Base-by-base conservation (phyloP, 108 stramenopile genomes). In the Fragilaria crotonensis region DNA sequence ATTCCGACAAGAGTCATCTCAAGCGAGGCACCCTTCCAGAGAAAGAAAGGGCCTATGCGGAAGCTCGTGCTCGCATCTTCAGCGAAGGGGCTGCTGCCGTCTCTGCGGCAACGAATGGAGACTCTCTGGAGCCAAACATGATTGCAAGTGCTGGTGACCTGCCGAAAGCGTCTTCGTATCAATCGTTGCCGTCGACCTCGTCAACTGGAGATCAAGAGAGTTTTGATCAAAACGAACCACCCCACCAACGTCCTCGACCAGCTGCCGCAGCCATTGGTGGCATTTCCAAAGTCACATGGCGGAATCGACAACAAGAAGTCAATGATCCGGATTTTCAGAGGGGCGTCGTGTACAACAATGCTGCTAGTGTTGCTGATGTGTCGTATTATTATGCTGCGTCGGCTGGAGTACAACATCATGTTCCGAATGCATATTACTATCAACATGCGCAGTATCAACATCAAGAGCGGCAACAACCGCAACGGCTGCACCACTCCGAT, bases 11-110 rank as follows among this genome's bases (percentile, higher is more conserved):
- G n/a, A n/a, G n/a, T n/a, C n/a, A 7, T 41, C 14, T 41, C 11
- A 41, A 41, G 14, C 36, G 36, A 41, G 75, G 76, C 52, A 78
- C 70, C 17, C 57, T 91, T 23, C 65, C 60, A n/a, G 95, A 89
- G 33, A 85, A 84, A 68, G 93, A 94, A 77, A 83, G 77, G 71
- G 82, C 83, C 29, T 96, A 96, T 60, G 93, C 88, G 19, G 93
- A 91, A 72, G 91, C 90, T 5, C 55, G 95, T 41, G 95, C 95
- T 14, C 72, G 95, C 3, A 96, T 94, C 56, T 94, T 96, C 70
- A 72, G 70, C 41, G 45, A 76, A 20, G 69, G 69, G 19, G 50
- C 62, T 2, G 50, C 32, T 45, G 48, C 47, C 11, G 48, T 18
- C 22, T 22, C 31, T 25, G 59, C 57, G 23, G 59, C 54, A 29